Percentiles rank a stretch among this genome's conserved stretches.
Conservation (phyloP, 179 eudicot species). For the Spinacia oleracea region DNA sequence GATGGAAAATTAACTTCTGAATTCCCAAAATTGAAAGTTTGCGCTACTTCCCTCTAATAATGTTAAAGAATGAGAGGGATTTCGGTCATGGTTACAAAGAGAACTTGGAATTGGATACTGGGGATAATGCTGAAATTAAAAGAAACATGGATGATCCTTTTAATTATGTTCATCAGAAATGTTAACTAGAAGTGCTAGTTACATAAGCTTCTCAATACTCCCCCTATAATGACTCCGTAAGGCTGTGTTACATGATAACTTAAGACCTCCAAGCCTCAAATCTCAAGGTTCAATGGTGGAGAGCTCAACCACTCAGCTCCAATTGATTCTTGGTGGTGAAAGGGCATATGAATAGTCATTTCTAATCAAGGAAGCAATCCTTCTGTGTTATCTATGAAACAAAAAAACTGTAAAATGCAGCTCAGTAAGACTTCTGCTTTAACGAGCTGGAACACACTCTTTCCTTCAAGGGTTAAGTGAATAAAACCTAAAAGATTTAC, state of each 20-base stretch:
- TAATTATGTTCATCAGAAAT: too few relatives aligned
- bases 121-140: too few relatives aligned
- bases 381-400: background rate
- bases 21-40: background rate
- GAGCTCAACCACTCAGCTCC: background rate
- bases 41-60: too few relatives aligned
- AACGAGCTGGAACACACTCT: background rate
- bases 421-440: background rate
- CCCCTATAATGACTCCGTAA: too few relatives aligned
- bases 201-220: too few relatives aligned
- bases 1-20: background rate
- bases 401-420: background rate
- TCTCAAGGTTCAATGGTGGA: background rate
- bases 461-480: background rate
- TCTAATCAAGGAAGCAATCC: background rate
- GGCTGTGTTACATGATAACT: too few relatives aligned
- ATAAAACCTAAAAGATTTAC: background rate
- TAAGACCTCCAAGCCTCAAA: background rate
- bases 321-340: background rate
- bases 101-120: too few relatives aligned
- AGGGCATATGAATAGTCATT: too few relatives aligned
- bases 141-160: too few relatives aligned
- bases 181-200: too few relatives aligned
- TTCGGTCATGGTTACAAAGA: too few relatives aligned
- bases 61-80: too few relatives aligned